Evolutionary conservation across 2,329 filamentous ascomycete genomes (phyloP).

Genomic region (Leptographium wingfieldii): DNA sequence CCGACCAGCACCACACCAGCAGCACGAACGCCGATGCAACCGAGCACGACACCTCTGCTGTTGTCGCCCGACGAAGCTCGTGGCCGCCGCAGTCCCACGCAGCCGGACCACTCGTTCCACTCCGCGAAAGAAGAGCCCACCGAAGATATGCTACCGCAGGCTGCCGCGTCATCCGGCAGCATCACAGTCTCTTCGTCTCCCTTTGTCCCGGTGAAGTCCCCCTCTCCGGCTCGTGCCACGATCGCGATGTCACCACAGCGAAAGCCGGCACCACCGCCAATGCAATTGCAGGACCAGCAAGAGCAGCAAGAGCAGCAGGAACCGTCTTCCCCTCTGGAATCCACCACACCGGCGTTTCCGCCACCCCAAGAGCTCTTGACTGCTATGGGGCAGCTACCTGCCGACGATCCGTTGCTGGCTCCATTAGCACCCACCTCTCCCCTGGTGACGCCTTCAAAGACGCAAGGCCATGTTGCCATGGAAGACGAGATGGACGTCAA

Average conservation of each 20-base stretch:
- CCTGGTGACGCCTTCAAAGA: not conserved
- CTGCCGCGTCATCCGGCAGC: not conserved
- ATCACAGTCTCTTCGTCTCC: slow-evolving; percentile 7
- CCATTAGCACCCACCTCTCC: slow-evolving; percentile 4
- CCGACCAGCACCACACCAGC: not conserved
- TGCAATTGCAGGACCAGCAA: not conserved
- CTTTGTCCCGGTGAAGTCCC: slow-evolving; percentile 8
- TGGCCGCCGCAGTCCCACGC: slow-evolving; percentile 16
- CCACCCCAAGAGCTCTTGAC: slow-evolving; percentile 9
- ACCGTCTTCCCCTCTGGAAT: slow-evolving; percentile 10
- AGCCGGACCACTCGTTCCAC: slow-evolving; percentile 27
- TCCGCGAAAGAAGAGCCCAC: slow-evolving; percentile 33
- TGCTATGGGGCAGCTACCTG: slow-evolving; percentile 2
- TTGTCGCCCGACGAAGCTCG: slow-evolving; percentile 5
- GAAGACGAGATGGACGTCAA: not conserved
- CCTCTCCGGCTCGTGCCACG: slow-evolving; percentile 10
- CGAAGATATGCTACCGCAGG: slow-evolving; percentile 4
- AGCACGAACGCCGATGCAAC: not conserved
- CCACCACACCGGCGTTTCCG: slow-evolving; percentile 11
- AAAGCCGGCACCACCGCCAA: not conserved
- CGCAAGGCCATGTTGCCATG: not conserved
- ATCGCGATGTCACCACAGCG: slow-evolving; percentile 7
- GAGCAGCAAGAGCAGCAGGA: not conserved
- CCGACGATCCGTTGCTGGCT: not conserved
- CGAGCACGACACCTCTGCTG: not conserved